Evolutionary conservation across 306 rosid species (phyloP).

Genomic region (Calophaca sinica): DNA sequence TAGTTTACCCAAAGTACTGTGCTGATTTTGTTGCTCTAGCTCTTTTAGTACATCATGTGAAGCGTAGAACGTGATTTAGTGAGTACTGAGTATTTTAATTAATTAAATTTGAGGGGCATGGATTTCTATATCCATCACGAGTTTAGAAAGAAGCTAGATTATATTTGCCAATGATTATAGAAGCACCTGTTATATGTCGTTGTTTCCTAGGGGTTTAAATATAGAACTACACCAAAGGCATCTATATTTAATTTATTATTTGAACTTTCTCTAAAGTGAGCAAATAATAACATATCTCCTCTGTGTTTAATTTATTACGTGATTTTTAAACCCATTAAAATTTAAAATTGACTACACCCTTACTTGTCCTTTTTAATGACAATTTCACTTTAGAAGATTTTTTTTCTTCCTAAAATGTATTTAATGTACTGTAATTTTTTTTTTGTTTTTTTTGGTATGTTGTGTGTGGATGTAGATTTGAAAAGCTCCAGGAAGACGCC

Average conservation of each 20-base stretch:
- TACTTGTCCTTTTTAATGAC: not conserved
- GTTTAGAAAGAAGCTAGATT: slow-evolving; percentile 6
- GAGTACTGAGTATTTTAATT: not conserved
- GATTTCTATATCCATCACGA: not conserved
- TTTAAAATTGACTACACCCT: not conserved
- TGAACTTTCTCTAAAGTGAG: not conserved
- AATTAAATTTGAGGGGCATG: not conserved
- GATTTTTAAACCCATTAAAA: not conserved
- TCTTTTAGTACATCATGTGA: not conserved
- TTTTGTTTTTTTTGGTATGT: not conserved
- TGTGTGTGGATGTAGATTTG: slow-evolving; percentile 65
- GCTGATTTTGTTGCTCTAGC: slow-evolving; percentile 4
- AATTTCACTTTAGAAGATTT: not conserved
- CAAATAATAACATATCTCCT: not conserved
- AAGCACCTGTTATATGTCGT: not conserved
- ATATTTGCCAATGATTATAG: slow-evolving; percentile 11
- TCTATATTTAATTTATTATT: too few species aligned
- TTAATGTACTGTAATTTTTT: slow-evolving; percentile 3
- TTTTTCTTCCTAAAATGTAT: too few species aligned
- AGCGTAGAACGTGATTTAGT: not conserved
- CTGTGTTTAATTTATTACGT: not conserved
- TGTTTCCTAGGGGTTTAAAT: slow-evolving; percentile 13
- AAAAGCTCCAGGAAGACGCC: slow-evolving; percentile 89
- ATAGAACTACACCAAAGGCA: not conserved
- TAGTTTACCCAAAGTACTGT: too few species aligned